Conservation (phyloP, 192 early-diverging fungal species). For the Coemansia sp. region DNA sequence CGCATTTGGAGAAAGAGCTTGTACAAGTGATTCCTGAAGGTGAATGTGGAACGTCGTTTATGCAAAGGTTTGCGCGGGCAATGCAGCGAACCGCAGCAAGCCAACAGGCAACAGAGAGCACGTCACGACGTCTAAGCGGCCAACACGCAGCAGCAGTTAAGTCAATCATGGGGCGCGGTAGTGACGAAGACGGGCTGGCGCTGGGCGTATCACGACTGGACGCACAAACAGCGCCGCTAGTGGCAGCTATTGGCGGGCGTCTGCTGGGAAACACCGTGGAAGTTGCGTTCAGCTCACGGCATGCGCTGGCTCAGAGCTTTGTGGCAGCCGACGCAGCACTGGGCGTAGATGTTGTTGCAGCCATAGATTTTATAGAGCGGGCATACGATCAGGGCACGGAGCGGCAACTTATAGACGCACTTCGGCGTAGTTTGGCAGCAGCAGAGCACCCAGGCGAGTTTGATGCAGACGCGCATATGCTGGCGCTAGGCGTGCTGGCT, state of each 20-base stretch:
- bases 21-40: not conserved
- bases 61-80: conserved; percentile 2
- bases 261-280: conserved; percentile 33
- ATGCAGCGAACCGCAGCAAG: conserved; percentile 15
- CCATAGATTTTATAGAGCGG: conserved; percentile 16
- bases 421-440: conserved; percentile 12
- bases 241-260: conserved; percentile 21
- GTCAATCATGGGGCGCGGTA: not conserved
- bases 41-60: conserved; percentile 6
- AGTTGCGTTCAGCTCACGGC: conserved; percentile 18
- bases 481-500: conserved; percentile 19
- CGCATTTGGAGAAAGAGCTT: conserved; percentile 10
- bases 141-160: not conserved
- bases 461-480: conserved; percentile 3
- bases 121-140: not conserved
- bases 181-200: conserved; percentile 10
- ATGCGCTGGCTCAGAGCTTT: conserved; percentile 28
- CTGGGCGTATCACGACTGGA: conserved; percentile 32
- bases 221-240: conserved; percentile 20
- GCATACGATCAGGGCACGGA: not conserved
- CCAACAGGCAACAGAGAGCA: not conserved
- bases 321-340: not conserved
- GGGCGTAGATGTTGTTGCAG: conserved; percentile 26
- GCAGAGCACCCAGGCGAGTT: not conserved
- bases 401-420: not conserved